Conservation (phyloP, 1,284 basidiomycete genomes). For the Mycena citricolor region DNA sequence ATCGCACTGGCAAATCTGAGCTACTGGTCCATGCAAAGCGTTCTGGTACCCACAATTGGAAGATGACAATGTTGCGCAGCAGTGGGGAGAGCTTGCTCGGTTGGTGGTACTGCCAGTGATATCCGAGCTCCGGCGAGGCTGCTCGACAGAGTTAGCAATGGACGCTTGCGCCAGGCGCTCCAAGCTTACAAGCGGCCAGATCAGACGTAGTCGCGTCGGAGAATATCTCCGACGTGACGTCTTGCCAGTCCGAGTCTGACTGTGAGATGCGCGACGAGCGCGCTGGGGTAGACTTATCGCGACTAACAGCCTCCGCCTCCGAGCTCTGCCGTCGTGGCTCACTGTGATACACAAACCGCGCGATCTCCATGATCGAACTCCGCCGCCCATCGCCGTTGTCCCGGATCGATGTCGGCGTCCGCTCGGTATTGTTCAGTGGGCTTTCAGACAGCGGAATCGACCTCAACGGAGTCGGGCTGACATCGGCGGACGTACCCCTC, state of each 20-base stretch:
- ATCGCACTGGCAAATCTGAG: constrained; percentile 34
- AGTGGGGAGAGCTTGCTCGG: constrained; percentile 10
- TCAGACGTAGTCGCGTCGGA: background rate
- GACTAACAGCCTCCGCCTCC: no score
- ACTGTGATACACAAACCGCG: constrained; percentile 4
- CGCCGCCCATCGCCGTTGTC: constrained; percentile 19
- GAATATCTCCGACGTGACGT: background rate
- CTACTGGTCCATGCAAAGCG: constrained; percentile 3
- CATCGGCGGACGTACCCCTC: constrained; percentile 3
- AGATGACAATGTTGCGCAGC: constrained; percentile 22
- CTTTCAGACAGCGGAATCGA: background rate
- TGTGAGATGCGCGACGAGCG: no score
- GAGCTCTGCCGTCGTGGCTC: no score
- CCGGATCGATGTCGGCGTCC: constrained; percentile 1
- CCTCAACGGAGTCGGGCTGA: constrained; percentile 4
- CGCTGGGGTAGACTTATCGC: no score
- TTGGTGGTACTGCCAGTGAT: background rate
- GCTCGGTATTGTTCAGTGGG: background rate
- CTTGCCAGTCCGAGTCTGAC: background rate
- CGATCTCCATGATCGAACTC: constrained; percentile 14
- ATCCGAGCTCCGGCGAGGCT: no score
- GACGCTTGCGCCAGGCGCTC: no score
- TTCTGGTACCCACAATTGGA: constrained; percentile 36
- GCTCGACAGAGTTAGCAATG: no score
- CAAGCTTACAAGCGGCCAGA: background rate